Evolutionary conservation across 2,329 filamentous ascomycete species (phyloP), one percentile per base, ranked within the genome.

Genomic region (Pseudogymnoascus sp.): DNA sequence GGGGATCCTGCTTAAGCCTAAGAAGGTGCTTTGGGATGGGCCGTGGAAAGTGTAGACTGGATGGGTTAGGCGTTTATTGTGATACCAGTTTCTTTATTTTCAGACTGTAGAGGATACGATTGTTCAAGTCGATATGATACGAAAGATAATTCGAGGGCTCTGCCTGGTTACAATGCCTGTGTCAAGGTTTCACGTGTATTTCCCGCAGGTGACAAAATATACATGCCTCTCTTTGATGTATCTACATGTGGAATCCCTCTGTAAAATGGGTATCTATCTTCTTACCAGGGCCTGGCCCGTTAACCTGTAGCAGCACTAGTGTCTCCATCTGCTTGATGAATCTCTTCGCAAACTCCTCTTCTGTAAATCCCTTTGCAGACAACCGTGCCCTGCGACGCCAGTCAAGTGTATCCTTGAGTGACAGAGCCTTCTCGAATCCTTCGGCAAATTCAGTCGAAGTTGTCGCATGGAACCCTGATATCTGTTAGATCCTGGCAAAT

Each of bases 361-460:
- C 93, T 0, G 90, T 93, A 72, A 99, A 99, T 56, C 95, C 80
- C 75, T 85, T 84, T 1, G 93, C 90, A 5, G 91, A 96, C 69
- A 83, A 79, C 38, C 92, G 82, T 0, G 95, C 93, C 63, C 93
- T 81, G 34, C 82, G 75, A 21, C 95, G 83, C 80, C 96, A 90
- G 0, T 84, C 86, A 14, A 93, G 76, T 18, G 88, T 89, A 65
- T 96, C 85, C 12, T 74, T 69, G 0, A 77, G 75, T 9, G 86
- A 79, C 5, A 97, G 77, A 0, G 92, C 93, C 72, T 89, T 85
- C 66, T 88, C 86, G 72, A 92, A 99, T 0, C 84, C 90, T 9
- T 84, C 79, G 0, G 93, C 91, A 72, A 96, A 99, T 64, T 96
- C 88, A 2, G 84, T 79, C 6, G 84, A 79, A 0, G 88, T 93